Evolutionary conservation across 2,329 filamentous ascomycete genomes (phyloP).

Genomic region (Bisporella sp.): DNA sequence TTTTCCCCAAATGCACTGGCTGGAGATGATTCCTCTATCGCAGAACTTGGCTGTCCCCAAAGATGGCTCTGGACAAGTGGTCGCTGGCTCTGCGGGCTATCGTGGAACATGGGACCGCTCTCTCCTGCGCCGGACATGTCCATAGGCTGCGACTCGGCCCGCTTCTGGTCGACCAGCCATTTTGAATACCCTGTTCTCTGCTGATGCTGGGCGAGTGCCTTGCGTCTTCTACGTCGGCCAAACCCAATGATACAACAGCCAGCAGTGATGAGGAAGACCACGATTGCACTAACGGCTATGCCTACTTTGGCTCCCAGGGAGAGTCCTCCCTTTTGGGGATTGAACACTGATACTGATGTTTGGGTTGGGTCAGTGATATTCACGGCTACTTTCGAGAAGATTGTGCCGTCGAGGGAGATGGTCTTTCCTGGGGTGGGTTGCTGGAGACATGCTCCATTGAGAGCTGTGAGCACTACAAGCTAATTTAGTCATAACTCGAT

Average conservation of each 20-base stretch:
- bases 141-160: slow-evolving; percentile 1
- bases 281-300: slow-evolving; percentile 45
- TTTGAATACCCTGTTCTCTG: slow-evolving; percentile 17
- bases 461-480: slow-evolving; percentile 38
- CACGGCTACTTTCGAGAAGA: slow-evolving; percentile 43
- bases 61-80: slow-evolving; percentile 30
- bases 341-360: slow-evolving; percentile 18
- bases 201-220: slow-evolving; percentile 39
- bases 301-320: slow-evolving; percentile 50
- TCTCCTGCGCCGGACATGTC: slow-evolving; percentile 22
- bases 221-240: slow-evolving; percentile 47
- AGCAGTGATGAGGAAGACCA: slow-evolving; percentile 37
- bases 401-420: slow-evolving; percentile 42
- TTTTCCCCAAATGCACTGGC: slow-evolving; percentile 30
- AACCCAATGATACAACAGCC: slow-evolving; percentile 49
- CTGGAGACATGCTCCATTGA: slow-evolving; percentile 51
- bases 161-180: slow-evolving; percentile 14
- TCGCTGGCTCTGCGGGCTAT: slow-evolving; percentile 47
- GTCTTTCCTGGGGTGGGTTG: slow-evolving; percentile 38
- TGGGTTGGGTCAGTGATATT: slow-evolving; percentile 44
- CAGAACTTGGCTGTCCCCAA: slow-evolving; percentile 29
- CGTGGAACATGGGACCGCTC: slow-evolving; percentile 31
- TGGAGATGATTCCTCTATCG: slow-evolving; percentile 16
- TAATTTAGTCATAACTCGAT: neutral
- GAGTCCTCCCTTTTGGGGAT: slow-evolving; percentile 32